Percentiles rank a stretch among this genome's conserved stretches.
Evolutionary conservation across 1,284 basidiomycete genomes (phyloP).

Genomic region (Naganishia cerealis): DNA sequence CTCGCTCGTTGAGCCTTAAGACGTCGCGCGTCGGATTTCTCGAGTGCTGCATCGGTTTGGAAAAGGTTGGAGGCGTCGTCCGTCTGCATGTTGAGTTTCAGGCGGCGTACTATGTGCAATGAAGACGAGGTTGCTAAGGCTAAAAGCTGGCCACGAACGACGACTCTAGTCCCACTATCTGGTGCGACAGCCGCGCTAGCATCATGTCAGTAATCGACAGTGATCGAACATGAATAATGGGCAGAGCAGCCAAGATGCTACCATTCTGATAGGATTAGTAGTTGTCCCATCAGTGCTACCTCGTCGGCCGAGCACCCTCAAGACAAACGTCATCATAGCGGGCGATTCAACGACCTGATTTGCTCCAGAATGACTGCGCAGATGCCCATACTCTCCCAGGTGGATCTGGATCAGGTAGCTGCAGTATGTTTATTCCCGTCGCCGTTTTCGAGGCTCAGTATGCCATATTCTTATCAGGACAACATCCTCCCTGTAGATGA

Average conservation of each 20-base stretch:
- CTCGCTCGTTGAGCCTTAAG: conserved; percentile 71
- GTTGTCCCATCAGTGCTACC: no score
- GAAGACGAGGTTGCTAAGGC: background rate
- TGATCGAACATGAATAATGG: conserved; percentile 9
- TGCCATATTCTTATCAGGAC: background rate
- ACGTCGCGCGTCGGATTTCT: conserved; percentile 63
- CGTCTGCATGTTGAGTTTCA: conserved; percentile 51
- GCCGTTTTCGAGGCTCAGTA: background rate
- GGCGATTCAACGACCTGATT: background rate
- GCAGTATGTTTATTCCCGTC: conserved; percentile 15
- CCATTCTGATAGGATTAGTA: background rate
- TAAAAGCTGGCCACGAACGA: background rate
- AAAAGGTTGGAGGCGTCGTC: conserved; percentile 60
- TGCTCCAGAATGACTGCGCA: conserved; percentile 18
- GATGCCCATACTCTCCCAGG: conserved; percentile 33
- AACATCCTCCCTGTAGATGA: conserved; percentile 24
- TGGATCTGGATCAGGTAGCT: conserved; percentile 33
- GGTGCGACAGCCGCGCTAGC: background rate
- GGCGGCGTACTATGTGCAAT: background rate
- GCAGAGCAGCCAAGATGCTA: background rate
- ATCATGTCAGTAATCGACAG: background rate
- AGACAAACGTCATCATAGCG: background rate
- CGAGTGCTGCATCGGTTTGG: conserved; percentile 72
- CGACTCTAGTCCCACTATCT: background rate
- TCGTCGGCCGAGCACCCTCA: background rate